Conservation (phyloP, 2,329 filamentous ascomycete species). For the Balansia obtecta region DNA sequence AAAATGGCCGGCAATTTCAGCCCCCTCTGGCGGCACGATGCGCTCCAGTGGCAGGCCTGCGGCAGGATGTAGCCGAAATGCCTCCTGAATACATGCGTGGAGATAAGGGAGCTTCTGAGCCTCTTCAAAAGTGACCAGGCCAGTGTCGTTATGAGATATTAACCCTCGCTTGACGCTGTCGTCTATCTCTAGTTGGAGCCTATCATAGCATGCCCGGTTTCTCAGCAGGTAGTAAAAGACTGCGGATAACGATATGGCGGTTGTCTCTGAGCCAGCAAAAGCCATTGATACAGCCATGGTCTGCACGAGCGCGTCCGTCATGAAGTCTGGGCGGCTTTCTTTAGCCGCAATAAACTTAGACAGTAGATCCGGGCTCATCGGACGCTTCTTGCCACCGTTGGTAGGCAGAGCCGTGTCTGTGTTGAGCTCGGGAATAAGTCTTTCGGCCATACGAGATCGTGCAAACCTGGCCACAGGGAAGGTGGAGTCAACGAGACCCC, state of each 20-base stretch:
- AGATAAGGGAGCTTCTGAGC: constrained; percentile 34
- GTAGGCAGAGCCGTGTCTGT: too few relatives aligned
- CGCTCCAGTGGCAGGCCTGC: constrained; percentile 35
- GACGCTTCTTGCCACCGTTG: constrained; percentile 6
- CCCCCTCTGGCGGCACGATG: constrained; percentile 30
- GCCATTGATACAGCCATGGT: constrained; percentile 62
- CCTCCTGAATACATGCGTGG: constrained; percentile 42
- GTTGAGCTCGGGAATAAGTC: too few relatives aligned
- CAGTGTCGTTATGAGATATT: neutral
- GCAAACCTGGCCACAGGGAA: constrained; percentile 15
- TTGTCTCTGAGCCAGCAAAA: constrained; percentile 34
- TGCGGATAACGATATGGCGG: constrained; percentile 31
- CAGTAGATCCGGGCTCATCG: neutral
- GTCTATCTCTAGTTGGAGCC: constrained; percentile 14
- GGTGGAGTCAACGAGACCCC: constrained; percentile 13
- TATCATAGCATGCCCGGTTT: constrained; percentile 11
- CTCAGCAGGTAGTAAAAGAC: constrained; percentile 32
- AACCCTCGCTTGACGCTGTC: neutral
- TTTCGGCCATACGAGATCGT: constrained; percentile 18
- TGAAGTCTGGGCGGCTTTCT: constrained; percentile 55
- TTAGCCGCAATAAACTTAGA: constrained; percentile 25
- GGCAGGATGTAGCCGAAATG: constrained; percentile 35
- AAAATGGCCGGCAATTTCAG: constrained; percentile 21
- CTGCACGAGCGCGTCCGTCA: constrained; percentile 56
- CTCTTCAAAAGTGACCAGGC: constrained; percentile 24